Conservation (phyloP, 2,329 filamentous ascomycete genomes). For the Triangularia verruculosa region DNA sequence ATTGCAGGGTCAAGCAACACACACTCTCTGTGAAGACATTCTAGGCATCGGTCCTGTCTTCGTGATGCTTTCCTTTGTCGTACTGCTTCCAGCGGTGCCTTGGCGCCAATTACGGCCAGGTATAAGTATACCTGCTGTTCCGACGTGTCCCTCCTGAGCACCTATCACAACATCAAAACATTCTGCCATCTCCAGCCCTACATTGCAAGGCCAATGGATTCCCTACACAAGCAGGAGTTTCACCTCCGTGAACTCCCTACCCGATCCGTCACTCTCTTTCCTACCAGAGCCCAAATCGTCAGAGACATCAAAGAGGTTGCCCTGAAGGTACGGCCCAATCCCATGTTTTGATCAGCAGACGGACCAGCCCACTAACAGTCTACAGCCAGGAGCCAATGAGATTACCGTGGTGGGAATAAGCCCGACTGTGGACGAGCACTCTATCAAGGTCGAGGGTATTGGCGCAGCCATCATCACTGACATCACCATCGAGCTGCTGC, state of each 20-base stretch:
- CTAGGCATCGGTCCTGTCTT: not conserved
- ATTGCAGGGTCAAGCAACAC: not conserved
- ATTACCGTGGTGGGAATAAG: slow-evolving; percentile 55
- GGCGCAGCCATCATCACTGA: slow-evolving; percentile 59
- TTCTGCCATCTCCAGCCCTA: not conserved
- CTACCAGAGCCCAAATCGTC: slow-evolving; percentile 56
- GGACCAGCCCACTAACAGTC: slow-evolving; percentile 2
- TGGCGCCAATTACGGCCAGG: not conserved
- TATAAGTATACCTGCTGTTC: slow-evolving; percentile 19
- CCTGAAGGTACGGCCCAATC: slow-evolving; percentile 39
- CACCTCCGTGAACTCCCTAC: slow-evolving; percentile 56
- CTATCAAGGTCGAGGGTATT: slow-evolving; percentile 58
- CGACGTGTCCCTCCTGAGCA: not conserved
- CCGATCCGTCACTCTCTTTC: slow-evolving; percentile 62
- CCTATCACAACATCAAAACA: not conserved
- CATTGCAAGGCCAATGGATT: slow-evolving; percentile 34
- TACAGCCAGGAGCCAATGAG: slow-evolving; percentile 53
- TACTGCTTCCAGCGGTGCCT: not conserved
- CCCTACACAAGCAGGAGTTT: slow-evolving; percentile 46
- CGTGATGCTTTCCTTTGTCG: not conserved
- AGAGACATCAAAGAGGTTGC: slow-evolving; percentile 56
- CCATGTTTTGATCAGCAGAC: not conserved
- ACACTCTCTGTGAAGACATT: not conserved
- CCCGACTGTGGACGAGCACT: slow-evolving; percentile 51
- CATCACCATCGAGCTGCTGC: slow-evolving; percentile 57